Base-by-base conservation (phyloP, 1,139 yeast genomes). In the Yamadazyma jaroonii region DNA sequence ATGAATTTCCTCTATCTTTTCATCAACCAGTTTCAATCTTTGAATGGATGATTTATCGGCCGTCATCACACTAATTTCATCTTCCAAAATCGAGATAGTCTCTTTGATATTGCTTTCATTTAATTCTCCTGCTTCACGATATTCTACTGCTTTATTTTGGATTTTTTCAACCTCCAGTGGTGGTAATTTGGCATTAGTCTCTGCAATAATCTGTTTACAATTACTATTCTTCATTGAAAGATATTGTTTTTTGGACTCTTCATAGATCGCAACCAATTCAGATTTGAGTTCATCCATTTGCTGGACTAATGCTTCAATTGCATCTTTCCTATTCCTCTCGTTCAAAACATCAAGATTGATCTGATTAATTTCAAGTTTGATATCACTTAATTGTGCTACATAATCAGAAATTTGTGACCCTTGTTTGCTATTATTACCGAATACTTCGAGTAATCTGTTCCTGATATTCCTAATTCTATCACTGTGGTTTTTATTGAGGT, bases 221-320 rank as follows among this genome's bases (percentile, higher is more conserved):
- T 66, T 73, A 35, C 75, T 67, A 33, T 70, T 64, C 43, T 66
- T 74, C 39, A 67, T 59, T 38, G 61, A 63, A 32, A 69, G 69
- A 37, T 74, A 70, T 31, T 59, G 61, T 15, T 54, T 48, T 39
- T 73, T 67, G 7, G 79, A 76, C 11, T 54, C 54, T 6, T 60
- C 59, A 44, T 69, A 73, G 5, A 59, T 64, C 6, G 53, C 52
- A 37, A 52, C 60, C 40, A 54, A 62, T 26, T 46, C 56, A 35
- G 42, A 51, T 36, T 57, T 57, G 38, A 56, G 67, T 44, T 38
- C 53, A 10, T 63, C 66, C 11, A 76, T 53, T 12, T 66, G 67
- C n/a, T 46, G 45, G 13, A 64, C 51, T 31, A 79, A 49, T 0
- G 46, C 43, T 23, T 59, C 49, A 6, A 68, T 56, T 0, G 72